Conservation (phyloP, 75 land plant species). For the Pinus albicaulis region DNA sequence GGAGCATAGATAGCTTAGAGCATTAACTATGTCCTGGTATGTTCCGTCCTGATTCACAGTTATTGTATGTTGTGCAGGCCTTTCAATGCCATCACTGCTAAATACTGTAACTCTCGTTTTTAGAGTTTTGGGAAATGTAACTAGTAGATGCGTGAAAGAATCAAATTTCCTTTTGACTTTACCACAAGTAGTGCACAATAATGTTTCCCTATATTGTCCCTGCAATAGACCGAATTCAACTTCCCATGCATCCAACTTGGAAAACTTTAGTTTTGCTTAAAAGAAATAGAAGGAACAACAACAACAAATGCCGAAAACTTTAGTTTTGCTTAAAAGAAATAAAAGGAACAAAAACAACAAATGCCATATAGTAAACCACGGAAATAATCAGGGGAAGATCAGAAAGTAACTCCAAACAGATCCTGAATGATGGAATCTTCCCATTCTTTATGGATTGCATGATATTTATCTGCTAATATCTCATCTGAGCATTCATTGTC, state of each 20-base stretch:
- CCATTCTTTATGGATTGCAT: slow-evolving; percentile 13
- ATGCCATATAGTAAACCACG: too few species aligned
- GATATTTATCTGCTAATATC: slow-evolving; percentile 22
- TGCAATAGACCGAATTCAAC: too few species aligned
- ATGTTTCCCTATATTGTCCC: background rate
- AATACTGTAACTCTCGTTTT: background rate
- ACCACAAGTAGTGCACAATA: background rate
- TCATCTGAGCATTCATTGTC: slow-evolving; percentile 22
- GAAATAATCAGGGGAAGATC: too few species aligned
- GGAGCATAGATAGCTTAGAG: too few species aligned
- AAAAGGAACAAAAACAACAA: too few species aligned
- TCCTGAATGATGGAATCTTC: slow-evolving; percentile 35
- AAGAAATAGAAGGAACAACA: too few species aligned
- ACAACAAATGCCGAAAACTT: too few species aligned
- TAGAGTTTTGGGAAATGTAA: background rate
- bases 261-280: too few species aligned
- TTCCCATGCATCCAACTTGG: too few species aligned
- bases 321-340: too few species aligned
- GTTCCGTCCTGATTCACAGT: background rate
- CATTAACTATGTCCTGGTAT: too few species aligned
- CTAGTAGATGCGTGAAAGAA: background rate
- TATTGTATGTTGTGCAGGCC: background rate
- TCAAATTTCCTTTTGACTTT: background rate
- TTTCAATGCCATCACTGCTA: background rate
- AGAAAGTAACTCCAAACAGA: slow-evolving; percentile 4